These are phyloP conservation scores for Talaromyces adpressus DNA, from an alignment of 495 filamentous ascomycete genomes.

Conservation along the genomic window DNA sequence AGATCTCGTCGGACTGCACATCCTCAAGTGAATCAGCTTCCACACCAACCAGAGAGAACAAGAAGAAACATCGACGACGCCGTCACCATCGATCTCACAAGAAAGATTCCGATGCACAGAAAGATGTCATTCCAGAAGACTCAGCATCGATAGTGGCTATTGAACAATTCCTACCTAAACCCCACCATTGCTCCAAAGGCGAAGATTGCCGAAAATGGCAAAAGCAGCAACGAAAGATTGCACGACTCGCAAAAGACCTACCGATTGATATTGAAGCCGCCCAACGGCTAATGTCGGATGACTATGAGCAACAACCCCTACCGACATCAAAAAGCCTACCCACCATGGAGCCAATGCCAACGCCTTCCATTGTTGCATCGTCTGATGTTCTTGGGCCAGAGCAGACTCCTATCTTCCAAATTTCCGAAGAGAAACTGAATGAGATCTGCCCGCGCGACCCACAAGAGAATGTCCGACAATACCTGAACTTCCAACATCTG, in stretches of 20 bases:
- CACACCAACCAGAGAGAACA: conserved; percentile 20
- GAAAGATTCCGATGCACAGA: conserved; percentile 42
- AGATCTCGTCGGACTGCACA: conserved; percentile 14
- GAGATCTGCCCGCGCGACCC: conserved; percentile 66
- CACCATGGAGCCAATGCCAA: conserved; percentile 28
- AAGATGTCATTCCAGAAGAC: conserved; percentile 68
- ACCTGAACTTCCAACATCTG: conserved; percentile 71
- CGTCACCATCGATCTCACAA: conserved; percentile 25
- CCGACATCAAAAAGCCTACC: conserved; percentile 43
- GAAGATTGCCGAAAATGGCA: conserved; percentile 78
- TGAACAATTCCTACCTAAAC: conserved; percentile 77
- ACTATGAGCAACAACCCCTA: conserved; percentile 19
- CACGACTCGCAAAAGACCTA: conserved; percentile 60
- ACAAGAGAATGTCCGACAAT: conserved; percentile 85
- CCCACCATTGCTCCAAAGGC: conserved; percentile 83
- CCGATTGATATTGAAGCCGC: conserved; percentile 44
- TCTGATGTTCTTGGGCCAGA: conserved; percentile 72
- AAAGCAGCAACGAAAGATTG: conserved; percentile 63
- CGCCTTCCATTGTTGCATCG: conserved; percentile 78
- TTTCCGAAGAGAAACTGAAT: conserved; percentile 65
- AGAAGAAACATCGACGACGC: conserved; percentile 30
- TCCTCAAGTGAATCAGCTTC: conserved; percentile 24
- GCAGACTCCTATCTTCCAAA: conserved; percentile 51
- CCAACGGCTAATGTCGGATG: conserved; percentile 13
- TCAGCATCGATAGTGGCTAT: conserved; percentile 89